These are phyloP conservation scores for Cynara cardunculus DNA, from an alignment of 129 eudicot genomes.

Conservation along the genomic window DNA sequence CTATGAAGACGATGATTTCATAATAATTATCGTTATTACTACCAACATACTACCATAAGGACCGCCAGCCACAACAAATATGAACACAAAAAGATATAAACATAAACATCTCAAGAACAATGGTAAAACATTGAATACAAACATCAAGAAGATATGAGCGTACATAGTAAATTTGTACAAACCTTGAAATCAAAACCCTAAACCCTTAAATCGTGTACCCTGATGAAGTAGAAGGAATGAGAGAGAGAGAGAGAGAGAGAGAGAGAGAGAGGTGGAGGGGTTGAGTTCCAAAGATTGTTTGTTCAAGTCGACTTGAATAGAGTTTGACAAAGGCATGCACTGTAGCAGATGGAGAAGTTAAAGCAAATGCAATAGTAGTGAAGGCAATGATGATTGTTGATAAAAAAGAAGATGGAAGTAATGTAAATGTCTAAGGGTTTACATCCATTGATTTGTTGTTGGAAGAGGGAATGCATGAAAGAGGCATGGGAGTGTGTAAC, in stretches of 20 bases:
- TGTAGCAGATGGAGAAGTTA: background rate
- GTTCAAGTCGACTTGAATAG: background rate
- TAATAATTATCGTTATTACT: background rate
- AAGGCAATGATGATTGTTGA: background rate
- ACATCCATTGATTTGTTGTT: background rate
- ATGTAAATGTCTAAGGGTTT: no score
- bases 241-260: no score
- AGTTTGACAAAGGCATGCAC: no score
- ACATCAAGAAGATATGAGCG: background rate
- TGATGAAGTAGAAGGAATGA: no score
- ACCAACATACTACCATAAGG: background rate
- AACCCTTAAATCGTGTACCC: background rate
- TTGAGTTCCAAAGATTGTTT: background rate
- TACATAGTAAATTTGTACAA: no score
- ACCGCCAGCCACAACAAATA: background rate
- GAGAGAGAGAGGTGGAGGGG: background rate
- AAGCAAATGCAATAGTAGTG: background rate
- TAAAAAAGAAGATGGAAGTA: no score
- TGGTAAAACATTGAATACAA: no score
- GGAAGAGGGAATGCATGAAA: no score
- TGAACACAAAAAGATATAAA: no score
- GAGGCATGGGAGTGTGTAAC: background rate
- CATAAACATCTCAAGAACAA: background rate
- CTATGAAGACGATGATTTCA: background rate
- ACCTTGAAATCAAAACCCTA: background rate